phyloP scores from a whole-genome alignment of 2,329 filamentous ascomycete species.

The Kalmusia sp. region DNA sequence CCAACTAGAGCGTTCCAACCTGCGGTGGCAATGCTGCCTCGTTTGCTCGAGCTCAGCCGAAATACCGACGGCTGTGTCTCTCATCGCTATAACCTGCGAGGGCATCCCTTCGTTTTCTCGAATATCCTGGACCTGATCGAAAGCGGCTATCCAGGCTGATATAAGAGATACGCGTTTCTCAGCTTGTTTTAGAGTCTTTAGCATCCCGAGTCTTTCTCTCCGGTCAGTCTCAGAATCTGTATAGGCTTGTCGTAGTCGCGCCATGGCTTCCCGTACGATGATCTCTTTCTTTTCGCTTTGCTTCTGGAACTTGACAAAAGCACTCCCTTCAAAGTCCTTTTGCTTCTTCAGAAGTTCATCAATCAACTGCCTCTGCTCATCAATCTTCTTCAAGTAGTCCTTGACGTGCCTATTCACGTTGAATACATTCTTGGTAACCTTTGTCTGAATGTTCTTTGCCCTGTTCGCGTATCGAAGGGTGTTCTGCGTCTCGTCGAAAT shows the following conservation, averaged over 20 bases:
- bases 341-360: constrained; percentile 94
- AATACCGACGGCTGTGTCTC: constrained; percentile 88
- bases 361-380: constrained; percentile 96
- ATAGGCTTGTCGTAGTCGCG: constrained; percentile 81
- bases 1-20: constrained; percentile 82
- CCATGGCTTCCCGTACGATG: constrained; percentile 77
- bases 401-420: constrained; percentile 99
- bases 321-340: constrained; percentile 82
- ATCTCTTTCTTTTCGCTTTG: constrained; percentile 83
- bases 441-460: constrained; percentile 99
- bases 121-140: constrained; percentile 80
- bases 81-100: constrained; percentile 69
- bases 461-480: constrained; percentile 96
- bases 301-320: constrained; percentile 89
- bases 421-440: constrained; percentile 98
- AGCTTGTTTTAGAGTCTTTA: constrained; percentile 82
- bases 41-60: constrained; percentile 88
- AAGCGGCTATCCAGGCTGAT: constrained; percentile 92
- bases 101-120: constrained; percentile 72
- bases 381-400: constrained; percentile 98
- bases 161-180: constrained; percentile 85
- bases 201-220: constrained; percentile 76
- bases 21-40: constrained; percentile 88
- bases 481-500: constrained; percentile 98
- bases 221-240: constrained; percentile 80